phyloP scores from a whole-genome alignment of 2,329 filamentous ascomycete species.

The Diaporthe vexans region DNA sequence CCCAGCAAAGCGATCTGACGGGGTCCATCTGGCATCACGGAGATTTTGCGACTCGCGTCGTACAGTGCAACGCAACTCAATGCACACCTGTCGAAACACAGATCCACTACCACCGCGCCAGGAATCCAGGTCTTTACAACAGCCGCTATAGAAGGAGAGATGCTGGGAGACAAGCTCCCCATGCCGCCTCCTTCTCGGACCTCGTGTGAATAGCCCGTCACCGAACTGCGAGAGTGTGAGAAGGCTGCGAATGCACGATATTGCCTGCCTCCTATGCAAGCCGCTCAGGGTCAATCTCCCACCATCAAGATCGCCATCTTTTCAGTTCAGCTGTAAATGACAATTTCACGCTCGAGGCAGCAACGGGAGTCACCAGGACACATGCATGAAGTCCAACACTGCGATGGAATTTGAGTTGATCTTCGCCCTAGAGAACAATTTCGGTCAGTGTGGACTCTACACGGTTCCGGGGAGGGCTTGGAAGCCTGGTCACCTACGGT shows the following conservation, averaged over 20 bases:
- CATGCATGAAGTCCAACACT: not conserved
- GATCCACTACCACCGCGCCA: slow-evolving; percentile 20
- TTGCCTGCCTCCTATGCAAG: not conserved
- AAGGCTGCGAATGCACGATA: not conserved
- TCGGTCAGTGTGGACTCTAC: not conserved
- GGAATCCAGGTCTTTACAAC: slow-evolving; percentile 20
- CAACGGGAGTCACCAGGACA: not conserved
- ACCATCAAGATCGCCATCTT: not conserved
- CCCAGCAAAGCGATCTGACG: slow-evolving; percentile 38
- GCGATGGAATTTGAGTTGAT: not conserved
- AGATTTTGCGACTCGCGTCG: slow-evolving; percentile 41
- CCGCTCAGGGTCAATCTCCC: not conserved
- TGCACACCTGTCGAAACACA: slow-evolving; percentile 25
- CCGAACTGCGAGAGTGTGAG: not conserved
- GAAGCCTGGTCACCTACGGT: slow-evolving; percentile 8
- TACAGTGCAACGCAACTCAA: slow-evolving; percentile 37
- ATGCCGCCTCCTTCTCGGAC: not conserved
- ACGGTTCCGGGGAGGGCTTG: not conserved
- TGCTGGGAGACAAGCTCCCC: not conserved
- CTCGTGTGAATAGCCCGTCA: not conserved
- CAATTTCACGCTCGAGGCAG: too few species aligned
- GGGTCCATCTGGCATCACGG: slow-evolving; percentile 40
- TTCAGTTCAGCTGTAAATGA: not conserved
- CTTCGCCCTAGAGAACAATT: not conserved
- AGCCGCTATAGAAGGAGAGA: not conserved